Evolutionary conservation across 129 eudicot species (phyloP), one percentile per base, ranked within the genome.

Genomic region (Flaveria trinervia): DNA sequence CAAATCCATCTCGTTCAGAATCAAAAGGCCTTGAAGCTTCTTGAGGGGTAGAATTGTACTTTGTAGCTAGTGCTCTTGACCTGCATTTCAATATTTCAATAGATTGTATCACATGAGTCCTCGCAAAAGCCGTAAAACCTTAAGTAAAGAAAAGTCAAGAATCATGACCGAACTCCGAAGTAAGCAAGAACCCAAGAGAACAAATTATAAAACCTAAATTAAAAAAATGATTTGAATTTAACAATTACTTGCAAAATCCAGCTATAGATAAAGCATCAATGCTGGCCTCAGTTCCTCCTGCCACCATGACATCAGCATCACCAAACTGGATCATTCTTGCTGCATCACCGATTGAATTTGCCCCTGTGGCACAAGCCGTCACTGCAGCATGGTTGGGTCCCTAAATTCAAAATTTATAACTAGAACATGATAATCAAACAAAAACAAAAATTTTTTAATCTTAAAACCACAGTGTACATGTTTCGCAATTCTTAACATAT

Each of bases 381-480:
- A 91, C 97, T 85, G 97, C 97, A 88, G 99, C 97, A 95, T 91
- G 99, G 85, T 95, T 95, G 71, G 99, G 99, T 70, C 99, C 99
- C 99, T 93, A 86, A 78, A 87, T 73, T 85, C 81, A 83, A 88
- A 76, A 85, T 79, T 67, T 81, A 67, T 65, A 36, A 81, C 84
- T 85, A 80, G 52, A 62, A 72, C 70, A 77, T 79, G 84, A 85
- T 59, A 57, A 66, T 7, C 68, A 55, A 72, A 55, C 39, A 9
- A 20, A 56, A 72, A 72, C 12, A 36, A 20, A 12, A 18, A 12
- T 9, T 36, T 5, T 16, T 30, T 17, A 50, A 8, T 28, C 44
- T 70, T 14, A 55, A 70, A 70, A 26, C n/a, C 2, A 15, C 22
- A 46, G 13, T 17, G 3, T 64, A 70, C 23, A 68, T 78, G 69